These are phyloP conservation scores for Mesotaenium endlicherianum DNA, from an alignment of 139 green algal species.

Conservation along the genomic window DNA sequence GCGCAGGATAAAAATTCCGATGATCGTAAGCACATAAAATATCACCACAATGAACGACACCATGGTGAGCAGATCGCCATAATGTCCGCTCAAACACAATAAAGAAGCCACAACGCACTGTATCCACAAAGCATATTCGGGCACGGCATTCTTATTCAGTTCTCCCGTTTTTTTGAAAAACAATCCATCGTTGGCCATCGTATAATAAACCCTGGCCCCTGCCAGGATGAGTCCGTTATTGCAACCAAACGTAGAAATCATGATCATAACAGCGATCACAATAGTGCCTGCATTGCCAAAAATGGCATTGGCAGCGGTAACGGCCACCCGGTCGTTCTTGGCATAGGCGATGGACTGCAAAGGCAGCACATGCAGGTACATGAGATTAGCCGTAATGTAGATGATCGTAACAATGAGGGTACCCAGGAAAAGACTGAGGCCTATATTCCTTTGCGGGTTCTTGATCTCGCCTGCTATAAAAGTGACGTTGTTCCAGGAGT, in stretches of 20 bases:
- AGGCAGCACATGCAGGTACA: neutral
- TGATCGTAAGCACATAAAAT: slow-evolving; percentile 39
- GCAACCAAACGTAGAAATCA: neutral
- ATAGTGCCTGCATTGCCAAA: neutral
- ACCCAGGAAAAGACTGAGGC: neutral
- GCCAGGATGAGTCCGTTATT: neutral
- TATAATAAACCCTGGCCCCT: neutral
- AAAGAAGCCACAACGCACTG: neutral
- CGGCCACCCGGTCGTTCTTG: neutral
- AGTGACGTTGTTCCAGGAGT: neutral
- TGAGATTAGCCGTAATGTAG: neutral
- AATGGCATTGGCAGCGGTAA: neutral
- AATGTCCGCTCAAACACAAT: neutral
- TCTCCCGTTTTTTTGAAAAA: slow-evolving; percentile 59
- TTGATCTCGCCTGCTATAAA: neutral
- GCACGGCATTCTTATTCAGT: neutral
- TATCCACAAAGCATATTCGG: neutral
- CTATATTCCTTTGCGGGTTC: neutral
- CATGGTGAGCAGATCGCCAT: neutral
- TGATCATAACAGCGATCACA: neutral
- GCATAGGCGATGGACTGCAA: neutral
- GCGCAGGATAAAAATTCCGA: slow-evolving; percentile 26
- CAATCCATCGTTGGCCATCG: slow-evolving; percentile 44
- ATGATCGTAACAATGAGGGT: neutral
- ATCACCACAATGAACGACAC: slow-evolving; percentile 17